Evolutionary conservation across 2,329 filamentous ascomycete species (phyloP), one percentile per base, ranked within the genome.

Genomic region (Magnaporthiopsis poae): DNA sequence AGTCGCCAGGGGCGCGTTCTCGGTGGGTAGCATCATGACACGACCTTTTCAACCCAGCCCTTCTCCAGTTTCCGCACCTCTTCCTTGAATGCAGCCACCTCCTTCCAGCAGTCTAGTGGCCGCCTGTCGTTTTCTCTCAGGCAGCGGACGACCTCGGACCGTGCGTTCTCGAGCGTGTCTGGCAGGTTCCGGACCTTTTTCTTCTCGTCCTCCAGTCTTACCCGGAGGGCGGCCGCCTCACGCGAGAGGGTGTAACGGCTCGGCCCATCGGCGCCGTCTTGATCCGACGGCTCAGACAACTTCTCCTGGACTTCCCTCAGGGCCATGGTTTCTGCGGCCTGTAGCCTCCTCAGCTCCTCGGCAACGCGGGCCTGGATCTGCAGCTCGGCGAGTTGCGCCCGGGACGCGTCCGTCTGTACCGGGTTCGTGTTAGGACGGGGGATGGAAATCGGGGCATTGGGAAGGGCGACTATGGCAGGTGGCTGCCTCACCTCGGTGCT

Each of bases 61-160:
- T 87, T 89, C 85, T 97, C 94, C 78, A 97, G 78, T 80, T 86
- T 87, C 71, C 90, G 87, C 64, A 98, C 93, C 82, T 96, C 91
- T 73, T 85, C 84, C 86, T 93, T 96, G 78, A 98, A 98, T 27
- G 82, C 83, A 80, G 96, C 90, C 31, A 97, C 92, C 84, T 97
- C 92, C 78, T 88, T 85, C 90, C 91, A 97, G 84, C 94, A 98
- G 81, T 97, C 91, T 75, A 97, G 81, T 75, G 94, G 93, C 77
- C 92, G 85, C 70, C 92, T 84, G 78, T 97, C 93, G 77, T 97
- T 89, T 74, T 89, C 84, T 69, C 90, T 83, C 81, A 98, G 81
- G 77, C 94, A 98, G 72, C 85, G 84, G 69, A 95, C 86, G 66
- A 97, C 87, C 68, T 88, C 86, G 71, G 86, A 82, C 77, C 92